Evolutionary conservation across 192 early-diverging fungal genomes (phyloP), one percentile per base, ranked within the genome.

Genomic region (Helicostylum pulchrum): DNA sequence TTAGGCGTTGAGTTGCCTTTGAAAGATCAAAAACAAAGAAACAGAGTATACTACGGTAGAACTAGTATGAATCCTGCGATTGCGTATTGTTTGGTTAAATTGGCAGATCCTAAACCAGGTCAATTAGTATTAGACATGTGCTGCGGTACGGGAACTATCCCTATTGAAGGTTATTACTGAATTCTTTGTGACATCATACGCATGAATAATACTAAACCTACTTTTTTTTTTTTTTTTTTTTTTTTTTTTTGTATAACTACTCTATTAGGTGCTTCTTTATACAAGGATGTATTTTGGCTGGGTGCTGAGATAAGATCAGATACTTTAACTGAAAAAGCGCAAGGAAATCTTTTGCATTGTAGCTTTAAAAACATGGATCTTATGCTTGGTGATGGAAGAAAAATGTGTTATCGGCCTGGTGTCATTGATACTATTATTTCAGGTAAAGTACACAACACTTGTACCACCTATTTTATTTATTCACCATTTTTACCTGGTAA

Each of bases 51-150:
- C 48, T 58, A 67, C 31, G 80, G 80, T 6, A 65, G 74, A 9
- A 81, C 80, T 0, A 70, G 76, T 21, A 53, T 81, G n/a, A 78
- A 57, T 46, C 72, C 78, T 7, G 63, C 73, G 17, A 78, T 77
- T 61, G 77, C 80, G 1, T 74, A 74, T 59, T 73, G 66, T 15
- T 60, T 81, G 7, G 36, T 67, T 17, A 48, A 61, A 3, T 23
- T 81, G 39, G 72, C 59, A 1, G 49, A 65, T 31, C 74, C 77
- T 21, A 51, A 62, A 64, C 66, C 77, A 19, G 77, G 77, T 0
- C 65, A 81, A 32, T 19, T 81, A 46, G 68, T 81, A 1, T 23
- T 81, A 10, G 80, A 81, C 54, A 56, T 69, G 30, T 81, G 80
- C 53, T 71, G 74, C 11, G 80, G 80, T 3, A 73, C 74, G 7